Evolutionary conservation across 2,329 filamentous ascomycete species (phyloP).

Genomic region (Sclerotinia borealis): DNA sequence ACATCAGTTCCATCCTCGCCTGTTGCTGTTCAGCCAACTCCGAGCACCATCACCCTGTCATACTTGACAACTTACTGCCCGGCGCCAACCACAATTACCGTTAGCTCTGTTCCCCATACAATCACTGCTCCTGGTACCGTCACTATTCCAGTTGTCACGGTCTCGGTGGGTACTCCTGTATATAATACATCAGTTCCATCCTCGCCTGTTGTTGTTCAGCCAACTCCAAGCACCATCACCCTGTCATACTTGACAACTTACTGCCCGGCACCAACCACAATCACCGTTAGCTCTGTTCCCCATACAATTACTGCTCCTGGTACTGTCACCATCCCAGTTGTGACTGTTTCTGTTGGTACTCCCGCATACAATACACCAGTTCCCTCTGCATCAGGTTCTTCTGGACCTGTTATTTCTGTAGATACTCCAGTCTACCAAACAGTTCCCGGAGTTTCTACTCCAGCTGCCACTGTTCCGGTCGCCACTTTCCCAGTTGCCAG

Average conservation of each 20-base stretch:
- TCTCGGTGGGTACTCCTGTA: conserved; percentile 7
- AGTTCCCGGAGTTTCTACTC: too few relatives aligned
- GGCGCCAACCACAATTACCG: conserved; percentile 14
- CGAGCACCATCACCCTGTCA: conserved; percentile 6
- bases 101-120: conserved; percentile 21
- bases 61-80: conserved; percentile 11
- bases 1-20: background rate
- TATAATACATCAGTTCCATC: background rate
- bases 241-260: conserved; percentile 11
- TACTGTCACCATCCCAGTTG: conserved; percentile 14
- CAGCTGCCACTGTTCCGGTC: too few relatives aligned
- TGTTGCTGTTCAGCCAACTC: background rate
- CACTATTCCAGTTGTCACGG: conserved; percentile 17
- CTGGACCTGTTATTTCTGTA: background rate
- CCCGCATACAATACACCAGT: background rate
- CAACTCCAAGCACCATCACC: background rate
- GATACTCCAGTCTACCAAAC: background rate
- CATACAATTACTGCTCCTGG: conserved; percentile 15
- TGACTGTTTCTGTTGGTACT: conserved; percentile 11
- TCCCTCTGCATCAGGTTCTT: background rate
- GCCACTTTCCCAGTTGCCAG: too few relatives aligned
- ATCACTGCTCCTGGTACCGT: conserved; percentile 16
- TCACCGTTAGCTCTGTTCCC: conserved; percentile 22
- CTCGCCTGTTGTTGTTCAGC: conserved; percentile 14
- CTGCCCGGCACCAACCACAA: conserved; percentile 14